A percentile compares a stretch with the other conserved stretches of the same genome.
Conservation (phyloP, 2,329 filamentous ascomycete genomes). For the Cercospora zeina region DNA sequence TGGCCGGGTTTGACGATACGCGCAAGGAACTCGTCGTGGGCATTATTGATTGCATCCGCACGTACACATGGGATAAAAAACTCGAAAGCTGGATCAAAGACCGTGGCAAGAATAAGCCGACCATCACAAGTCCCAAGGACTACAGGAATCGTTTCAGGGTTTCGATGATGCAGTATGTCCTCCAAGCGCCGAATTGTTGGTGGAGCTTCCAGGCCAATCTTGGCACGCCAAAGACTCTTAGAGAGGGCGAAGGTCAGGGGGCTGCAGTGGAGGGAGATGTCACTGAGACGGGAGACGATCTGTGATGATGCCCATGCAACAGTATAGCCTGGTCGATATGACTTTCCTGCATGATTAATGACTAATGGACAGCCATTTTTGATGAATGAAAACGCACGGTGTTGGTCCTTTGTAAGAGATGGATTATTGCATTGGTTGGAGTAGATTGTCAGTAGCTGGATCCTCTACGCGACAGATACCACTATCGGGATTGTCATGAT, state of each 20-base stretch:
- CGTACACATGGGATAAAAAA: constrained; percentile 99
- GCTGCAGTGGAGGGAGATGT: constrained; percentile 16
- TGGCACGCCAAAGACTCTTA: constrained; percentile 37
- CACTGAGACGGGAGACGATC: constrained; percentile 15
- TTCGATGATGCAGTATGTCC: constrained; percentile 88
- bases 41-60: constrained; percentile 97
- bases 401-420: background rate
- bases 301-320: background rate
- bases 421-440: background rate
- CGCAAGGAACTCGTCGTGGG: constrained; percentile 91
- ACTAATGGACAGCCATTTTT: background rate
- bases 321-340: background rate
- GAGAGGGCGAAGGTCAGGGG: constrained; percentile 26
- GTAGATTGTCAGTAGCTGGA: background rate
- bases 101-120: constrained; percentile 82
- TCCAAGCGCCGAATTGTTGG: constrained; percentile 75
- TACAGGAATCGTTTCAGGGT: constrained; percentile 95
- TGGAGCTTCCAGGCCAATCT: constrained; percentile 60
- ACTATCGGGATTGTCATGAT: background rate
- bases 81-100: constrained; percentile 99
- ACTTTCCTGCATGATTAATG: background rate
- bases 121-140: constrained; percentile 94
- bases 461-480: background rate
- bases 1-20: constrained; percentile 94
- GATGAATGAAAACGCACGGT: background rate